phyloP scores from a whole-genome alignment of 1,284 basidiomycete genomes.

The Tilletia caries region DNA sequence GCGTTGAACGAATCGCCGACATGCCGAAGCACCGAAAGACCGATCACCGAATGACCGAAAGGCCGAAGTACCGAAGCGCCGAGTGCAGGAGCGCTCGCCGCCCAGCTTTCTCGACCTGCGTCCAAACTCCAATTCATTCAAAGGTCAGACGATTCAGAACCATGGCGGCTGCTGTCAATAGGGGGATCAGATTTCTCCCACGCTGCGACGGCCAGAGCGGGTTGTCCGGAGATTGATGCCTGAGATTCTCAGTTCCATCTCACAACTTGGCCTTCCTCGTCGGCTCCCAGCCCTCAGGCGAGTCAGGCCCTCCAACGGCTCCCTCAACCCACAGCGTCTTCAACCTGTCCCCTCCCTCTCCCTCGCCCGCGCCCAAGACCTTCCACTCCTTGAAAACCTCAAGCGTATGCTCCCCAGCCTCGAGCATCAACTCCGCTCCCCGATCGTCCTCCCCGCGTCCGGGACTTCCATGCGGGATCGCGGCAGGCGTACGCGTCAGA shows the following conservation, averaged over 20 bases:
- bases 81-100: too few relatives aligned
- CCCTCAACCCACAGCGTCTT: not conserved
- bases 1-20: too few relatives aligned
- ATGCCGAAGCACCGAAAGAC: too few relatives aligned
- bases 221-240: too few relatives aligned
- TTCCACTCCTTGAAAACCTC: slow-evolving; percentile 39
- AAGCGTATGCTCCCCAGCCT: slow-evolving; percentile 47
- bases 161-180: too few relatives aligned
- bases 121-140: too few relatives aligned
- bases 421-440: slow-evolving; percentile 32
- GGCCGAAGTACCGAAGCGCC: too few relatives aligned
- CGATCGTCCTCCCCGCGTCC: slow-evolving; percentile 28
- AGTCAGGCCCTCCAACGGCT: not conserved
- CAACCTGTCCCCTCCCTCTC: not conserved
- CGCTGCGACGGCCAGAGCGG: too few relatives aligned
- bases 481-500: slow-evolving; percentile 46
- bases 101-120: too few relatives aligned
- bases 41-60: too few relatives aligned
- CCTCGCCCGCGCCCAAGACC: not conserved
- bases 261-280: slow-evolving; percentile 6
- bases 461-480: slow-evolving; percentile 25
- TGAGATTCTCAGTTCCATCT: not conserved
- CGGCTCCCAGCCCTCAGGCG: slow-evolving; percentile 8
- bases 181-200: too few relatives aligned
- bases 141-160: too few relatives aligned